Evolutionary conservation across 129 eudicot species (phyloP).

Genomic region (Heracleum sosnowskyi): DNA sequence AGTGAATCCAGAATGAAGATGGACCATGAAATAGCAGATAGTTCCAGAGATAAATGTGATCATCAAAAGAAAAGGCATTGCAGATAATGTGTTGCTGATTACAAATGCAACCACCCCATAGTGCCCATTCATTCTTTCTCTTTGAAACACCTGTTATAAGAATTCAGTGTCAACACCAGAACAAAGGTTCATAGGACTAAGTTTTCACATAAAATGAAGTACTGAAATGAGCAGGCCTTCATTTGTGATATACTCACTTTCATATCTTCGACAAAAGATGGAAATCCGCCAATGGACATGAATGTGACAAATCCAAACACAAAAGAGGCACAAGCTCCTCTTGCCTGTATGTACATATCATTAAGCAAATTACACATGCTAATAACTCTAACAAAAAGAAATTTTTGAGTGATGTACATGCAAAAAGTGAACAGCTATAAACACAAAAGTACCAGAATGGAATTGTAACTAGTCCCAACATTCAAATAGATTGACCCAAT

Average conservation of each 20-base stretch:
- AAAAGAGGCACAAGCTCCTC: constrained; percentile 96
- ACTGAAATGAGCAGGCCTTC: not conserved
- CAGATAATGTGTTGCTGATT: constrained; percentile 89
- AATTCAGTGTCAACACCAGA: not conserved
- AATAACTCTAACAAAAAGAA: not conserved
- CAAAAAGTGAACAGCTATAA: not conserved
- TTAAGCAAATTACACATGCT: not conserved
- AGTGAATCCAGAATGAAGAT: constrained; percentile 72
- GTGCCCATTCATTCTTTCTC: constrained; percentile 94
- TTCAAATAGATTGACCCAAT: constrained; percentile 84
- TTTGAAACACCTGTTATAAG: constrained; percentile 65
- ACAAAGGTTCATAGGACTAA: not conserved
- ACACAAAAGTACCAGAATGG: constrained; percentile 49
- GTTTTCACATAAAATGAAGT: not conserved
- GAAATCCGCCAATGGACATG: constrained; percentile 99
- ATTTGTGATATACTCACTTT: constrained; percentile 34
- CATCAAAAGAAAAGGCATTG: constrained; percentile 85
- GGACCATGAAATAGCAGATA: constrained; percentile 88
- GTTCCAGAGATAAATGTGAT: constrained; percentile 90
- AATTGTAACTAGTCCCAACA: constrained; percentile 74
- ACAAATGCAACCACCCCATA: constrained; percentile 94
- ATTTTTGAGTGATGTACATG: not conserved
- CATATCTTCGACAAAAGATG: constrained; percentile 98
- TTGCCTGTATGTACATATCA: constrained; percentile 38
- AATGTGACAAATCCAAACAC: constrained; percentile 97